Percentiles rank a stretch among this genome's conserved stretches.
Conservation (phyloP, 768 basidiomycete species). For the Serendipita sp. region DNA sequence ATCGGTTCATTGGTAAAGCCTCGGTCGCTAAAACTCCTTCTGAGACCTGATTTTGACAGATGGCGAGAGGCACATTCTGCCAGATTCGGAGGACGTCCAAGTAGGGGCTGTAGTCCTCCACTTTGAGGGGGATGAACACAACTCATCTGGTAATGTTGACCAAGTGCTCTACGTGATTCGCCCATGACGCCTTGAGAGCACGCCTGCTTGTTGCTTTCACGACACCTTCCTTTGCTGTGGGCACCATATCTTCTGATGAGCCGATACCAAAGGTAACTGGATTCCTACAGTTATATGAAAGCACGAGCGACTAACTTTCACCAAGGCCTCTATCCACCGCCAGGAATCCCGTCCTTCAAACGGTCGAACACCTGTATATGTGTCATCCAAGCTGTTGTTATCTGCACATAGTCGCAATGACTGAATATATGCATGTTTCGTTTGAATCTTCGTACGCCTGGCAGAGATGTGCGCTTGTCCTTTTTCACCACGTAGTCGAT, state of each 20-base stretch:
- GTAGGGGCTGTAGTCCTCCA: slow-evolving; percentile 51
- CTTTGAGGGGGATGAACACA: slow-evolving; percentile 32
- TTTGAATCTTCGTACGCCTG: not conserved
- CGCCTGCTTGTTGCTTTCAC: slow-evolving; percentile 78
- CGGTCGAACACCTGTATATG: not conserved
- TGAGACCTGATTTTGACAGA: not conserved
- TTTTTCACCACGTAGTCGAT: too few species aligned
- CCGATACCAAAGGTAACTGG: slow-evolving; percentile 45
- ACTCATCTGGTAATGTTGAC: too few species aligned
- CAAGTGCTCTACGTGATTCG: too few species aligned
- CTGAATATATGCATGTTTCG: not conserved
- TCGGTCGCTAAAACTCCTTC: slow-evolving; percentile 16
- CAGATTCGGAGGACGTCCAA: slow-evolving; percentile 25
- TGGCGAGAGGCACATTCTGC: slow-evolving; percentile 13
- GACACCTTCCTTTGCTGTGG: slow-evolving; percentile 67
- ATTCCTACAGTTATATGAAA: not conserved
- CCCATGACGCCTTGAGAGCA: slow-evolving; percentile 30
- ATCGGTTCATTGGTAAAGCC: slow-evolving; percentile 40
- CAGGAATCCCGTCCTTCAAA: not conserved
- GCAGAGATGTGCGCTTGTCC: not conserved
- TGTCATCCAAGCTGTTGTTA: not conserved
- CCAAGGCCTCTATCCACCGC: not conserved
- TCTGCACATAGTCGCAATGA: not conserved
- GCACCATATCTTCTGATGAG: slow-evolving; percentile 40
- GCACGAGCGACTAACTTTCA: not conserved